These are phyloP conservation scores for Geosmithia flava DNA, from an alignment of 2,329 filamentous ascomycete genomes.

Conservation along the genomic window DNA sequence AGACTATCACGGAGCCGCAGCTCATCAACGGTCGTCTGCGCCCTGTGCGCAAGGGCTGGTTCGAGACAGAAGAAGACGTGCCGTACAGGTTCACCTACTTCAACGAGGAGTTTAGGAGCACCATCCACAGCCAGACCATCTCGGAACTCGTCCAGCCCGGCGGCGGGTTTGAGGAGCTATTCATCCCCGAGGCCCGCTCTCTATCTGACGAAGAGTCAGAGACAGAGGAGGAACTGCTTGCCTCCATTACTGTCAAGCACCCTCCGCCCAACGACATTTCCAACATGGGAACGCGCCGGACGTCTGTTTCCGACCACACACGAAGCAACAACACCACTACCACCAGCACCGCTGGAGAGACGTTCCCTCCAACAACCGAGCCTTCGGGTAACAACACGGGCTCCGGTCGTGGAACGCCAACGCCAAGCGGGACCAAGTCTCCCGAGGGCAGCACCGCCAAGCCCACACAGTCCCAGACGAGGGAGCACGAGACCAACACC, in stretches of 20 bases:
- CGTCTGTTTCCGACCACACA: slow-evolving; percentile 24
- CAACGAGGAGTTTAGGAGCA: slow-evolving; percentile 92
- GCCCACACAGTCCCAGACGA: background rate
- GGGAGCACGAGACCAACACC: background rate
- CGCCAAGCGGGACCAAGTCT: slow-evolving; percentile 31
- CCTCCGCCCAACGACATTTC: background rate
- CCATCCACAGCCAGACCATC: slow-evolving; percentile 91
- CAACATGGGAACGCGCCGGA: slow-evolving; percentile 23
- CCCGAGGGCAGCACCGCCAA: slow-evolving; percentile 12
- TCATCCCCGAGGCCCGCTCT: slow-evolving; percentile 73
- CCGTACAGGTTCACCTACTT: slow-evolving; percentile 98
- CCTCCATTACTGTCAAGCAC: background rate
- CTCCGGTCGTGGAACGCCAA: slow-evolving; percentile 39
- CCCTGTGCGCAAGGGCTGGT: slow-evolving; percentile 71
- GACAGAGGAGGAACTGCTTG: slow-evolving; percentile 23
- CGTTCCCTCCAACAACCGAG: slow-evolving; percentile 8
- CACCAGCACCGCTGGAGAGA: slow-evolving; percentile 13
- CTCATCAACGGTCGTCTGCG: slow-evolving; percentile 82
- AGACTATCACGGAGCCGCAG: slow-evolving; percentile 88
- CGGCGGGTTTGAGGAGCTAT: slow-evolving; percentile 73
- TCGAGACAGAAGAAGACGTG: slow-evolving; percentile 73
- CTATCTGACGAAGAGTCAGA: slow-evolving; percentile 66
- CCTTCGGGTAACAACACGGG: slow-evolving; percentile 1
- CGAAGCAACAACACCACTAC: slow-evolving; percentile 8
- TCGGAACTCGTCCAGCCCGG: slow-evolving; percentile 84